Conservation (phyloP, 176 grass and related monocot genomes). For the Tillandsia leiboldiana region DNA sequence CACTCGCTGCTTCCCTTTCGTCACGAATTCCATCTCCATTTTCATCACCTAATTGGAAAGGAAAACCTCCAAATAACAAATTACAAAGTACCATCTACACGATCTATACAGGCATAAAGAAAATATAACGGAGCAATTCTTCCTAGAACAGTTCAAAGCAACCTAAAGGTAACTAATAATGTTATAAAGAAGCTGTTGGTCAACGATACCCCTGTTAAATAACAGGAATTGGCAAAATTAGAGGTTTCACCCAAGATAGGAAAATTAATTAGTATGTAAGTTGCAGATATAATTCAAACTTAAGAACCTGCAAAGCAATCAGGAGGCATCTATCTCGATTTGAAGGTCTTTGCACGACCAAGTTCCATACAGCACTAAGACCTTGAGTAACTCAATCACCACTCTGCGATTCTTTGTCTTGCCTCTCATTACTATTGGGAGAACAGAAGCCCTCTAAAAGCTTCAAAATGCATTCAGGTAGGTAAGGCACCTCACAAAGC, state of each 20-base stretch:
- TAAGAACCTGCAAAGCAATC: slow-evolving; percentile 84
- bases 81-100: slow-evolving; percentile 1
- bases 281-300: background rate
- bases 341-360: slow-evolving; percentile 81
- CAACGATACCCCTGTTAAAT: too few species aligned
- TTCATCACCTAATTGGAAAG: background rate
- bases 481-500: slow-evolving; percentile 81
- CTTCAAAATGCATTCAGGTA: slow-evolving; percentile 68
- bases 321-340: slow-evolving; percentile 67
- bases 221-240: too few species aligned
- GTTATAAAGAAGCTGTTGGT: too few species aligned
- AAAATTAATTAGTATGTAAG: background rate
- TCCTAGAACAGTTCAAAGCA: too few species aligned
- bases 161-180: too few species aligned
- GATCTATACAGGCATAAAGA: background rate
- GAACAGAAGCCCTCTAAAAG: slow-evolving; percentile 77
- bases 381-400: slow-evolving; percentile 92
- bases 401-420: slow-evolving; percentile 60
- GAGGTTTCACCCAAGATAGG: background rate
- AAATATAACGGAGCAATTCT: too few species aligned
- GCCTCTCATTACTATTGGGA: slow-evolving; percentile 66
- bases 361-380: slow-evolving; percentile 88
- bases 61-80: background rate
- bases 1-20: slow-evolving; percentile 30
- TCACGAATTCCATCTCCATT: slow-evolving; percentile 23